Conservation (phyloP, 805 yeast genomes). For the Hagleromyces aurorensis region DNA sequence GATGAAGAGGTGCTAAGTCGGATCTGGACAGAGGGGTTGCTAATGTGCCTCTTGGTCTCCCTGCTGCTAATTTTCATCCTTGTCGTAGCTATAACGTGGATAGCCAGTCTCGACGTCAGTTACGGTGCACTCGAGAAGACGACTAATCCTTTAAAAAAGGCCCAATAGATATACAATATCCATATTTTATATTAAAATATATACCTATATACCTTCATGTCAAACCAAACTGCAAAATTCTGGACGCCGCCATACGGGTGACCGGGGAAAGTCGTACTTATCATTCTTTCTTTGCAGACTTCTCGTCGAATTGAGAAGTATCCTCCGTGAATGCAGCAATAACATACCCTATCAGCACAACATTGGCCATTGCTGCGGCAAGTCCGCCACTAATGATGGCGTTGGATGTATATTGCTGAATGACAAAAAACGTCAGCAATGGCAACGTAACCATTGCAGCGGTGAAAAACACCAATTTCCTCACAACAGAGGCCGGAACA, state of each 20-base stretch:
- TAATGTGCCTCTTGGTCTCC: slow-evolving; percentile 66
- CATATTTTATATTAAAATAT: slow-evolving; percentile 4
- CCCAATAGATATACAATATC: slow-evolving; percentile 10
- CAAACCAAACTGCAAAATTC: slow-evolving; percentile 1
- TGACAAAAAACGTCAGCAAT: slow-evolving; percentile 49
- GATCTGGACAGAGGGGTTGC: slow-evolving; percentile 49
- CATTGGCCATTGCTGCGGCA: slow-evolving; percentile 71
- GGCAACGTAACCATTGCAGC: slow-evolving; percentile 70
- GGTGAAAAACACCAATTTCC: slow-evolving; percentile 65
- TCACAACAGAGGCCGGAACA: slow-evolving; percentile 45
- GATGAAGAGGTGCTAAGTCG: slow-evolving; percentile 23
- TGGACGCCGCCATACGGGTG: too few relatives aligned
- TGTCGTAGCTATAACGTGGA: slow-evolving; percentile 61
- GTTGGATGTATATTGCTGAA: slow-evolving; percentile 39
- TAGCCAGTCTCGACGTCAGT: slow-evolving; percentile 61
- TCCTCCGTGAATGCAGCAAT: slow-evolving; percentile 70
- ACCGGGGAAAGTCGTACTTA: slow-evolving; percentile 2
- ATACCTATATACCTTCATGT: slow-evolving; percentile 4
- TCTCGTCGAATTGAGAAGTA: slow-evolving; percentile 28
- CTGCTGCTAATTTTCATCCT: slow-evolving; percentile 50
- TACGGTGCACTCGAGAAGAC: slow-evolving; percentile 72
- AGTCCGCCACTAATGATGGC: slow-evolving; percentile 68
- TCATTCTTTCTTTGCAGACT: slow-evolving; percentile 34
- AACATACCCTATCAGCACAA: slow-evolving; percentile 65
- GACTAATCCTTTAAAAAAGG: slow-evolving; percentile 29